A percentile compares a stretch with the other conserved stretches of the same genome.
These are phyloP conservation scores for Cercospora citrullina DNA, from an alignment of 2,329 filamentous ascomycete species.

Conservation along the genomic window DNA sequence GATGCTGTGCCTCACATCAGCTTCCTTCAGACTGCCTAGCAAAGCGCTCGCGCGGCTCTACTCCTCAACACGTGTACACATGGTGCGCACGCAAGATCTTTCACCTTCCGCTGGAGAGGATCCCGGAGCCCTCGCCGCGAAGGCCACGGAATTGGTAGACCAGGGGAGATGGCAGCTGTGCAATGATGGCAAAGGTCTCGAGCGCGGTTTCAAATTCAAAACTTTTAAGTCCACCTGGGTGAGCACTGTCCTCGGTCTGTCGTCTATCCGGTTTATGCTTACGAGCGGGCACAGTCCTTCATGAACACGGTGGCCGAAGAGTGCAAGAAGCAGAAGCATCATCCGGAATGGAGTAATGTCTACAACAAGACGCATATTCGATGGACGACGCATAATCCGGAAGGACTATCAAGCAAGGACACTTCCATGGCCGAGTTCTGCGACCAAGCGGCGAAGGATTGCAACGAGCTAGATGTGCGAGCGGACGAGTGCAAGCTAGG, in stretches of 20 bases:
- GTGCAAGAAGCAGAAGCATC: constrained; percentile 68
- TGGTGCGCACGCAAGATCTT: constrained; percentile 24
- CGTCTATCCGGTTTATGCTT: neutral
- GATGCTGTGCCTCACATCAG: constrained; percentile 7
- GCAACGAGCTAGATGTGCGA: constrained; percentile 30
- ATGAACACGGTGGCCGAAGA: constrained; percentile 71
- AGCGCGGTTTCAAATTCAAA: constrained; percentile 42
- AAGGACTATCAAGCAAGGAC: constrained; percentile 66
- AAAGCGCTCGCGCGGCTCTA: constrained; percentile 5
- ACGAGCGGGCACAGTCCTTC: constrained; percentile 58
- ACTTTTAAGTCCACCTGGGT: constrained; percentile 45
- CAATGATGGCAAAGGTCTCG: constrained; percentile 37
- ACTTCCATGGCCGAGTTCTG: constrained; percentile 62
- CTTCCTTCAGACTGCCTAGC: neutral
- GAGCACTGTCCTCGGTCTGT: constrained; percentile 11
- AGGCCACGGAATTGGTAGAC: constrained; percentile 33
- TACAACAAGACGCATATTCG: constrained; percentile 70
- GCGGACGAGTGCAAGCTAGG: constrained; percentile 17
- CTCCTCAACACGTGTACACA: constrained; percentile 10
- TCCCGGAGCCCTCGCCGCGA: constrained; percentile 18
- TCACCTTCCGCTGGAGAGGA: constrained; percentile 29
- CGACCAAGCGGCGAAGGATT: constrained; percentile 47
- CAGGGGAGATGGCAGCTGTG: constrained; percentile 38
- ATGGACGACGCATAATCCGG: constrained; percentile 71
- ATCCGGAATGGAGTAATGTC: constrained; percentile 76